These are phyloP conservation scores for Phialophora chinensis DNA, from an alignment of 2,329 filamentous ascomycete genomes.

Conservation along the genomic window DNA sequence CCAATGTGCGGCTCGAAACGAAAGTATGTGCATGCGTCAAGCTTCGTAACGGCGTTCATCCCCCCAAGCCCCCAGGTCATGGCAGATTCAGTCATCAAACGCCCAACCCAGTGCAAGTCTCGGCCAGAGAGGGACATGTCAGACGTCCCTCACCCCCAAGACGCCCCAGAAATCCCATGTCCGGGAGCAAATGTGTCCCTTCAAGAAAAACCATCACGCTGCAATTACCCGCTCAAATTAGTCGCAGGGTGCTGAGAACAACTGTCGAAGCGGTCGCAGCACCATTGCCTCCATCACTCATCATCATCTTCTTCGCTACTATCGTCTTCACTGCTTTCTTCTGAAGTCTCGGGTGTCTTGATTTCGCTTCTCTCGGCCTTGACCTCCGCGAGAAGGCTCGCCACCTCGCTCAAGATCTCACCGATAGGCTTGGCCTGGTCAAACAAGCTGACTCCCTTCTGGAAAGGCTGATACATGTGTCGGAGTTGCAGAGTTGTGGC, in stretches of 20 bases:
- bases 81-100: constrained; percentile 1
- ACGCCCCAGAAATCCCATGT: not conserved
- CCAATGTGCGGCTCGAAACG: constrained; percentile 1
- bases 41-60: constrained; percentile 14
- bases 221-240: not conserved
- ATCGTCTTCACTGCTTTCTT: constrained; percentile 16
- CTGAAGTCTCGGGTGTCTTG: constrained; percentile 25
- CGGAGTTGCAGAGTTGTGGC: constrained; percentile 79
- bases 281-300: constrained; percentile 19
- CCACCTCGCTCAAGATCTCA: constrained; percentile 61
- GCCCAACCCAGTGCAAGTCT: not conserved
- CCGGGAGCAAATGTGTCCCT: not conserved
- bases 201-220: not conserved
- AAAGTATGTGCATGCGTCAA: constrained; percentile 12
- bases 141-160: not conserved
- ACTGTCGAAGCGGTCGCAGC: not conserved
- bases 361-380: constrained; percentile 16
- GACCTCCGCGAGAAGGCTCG: constrained; percentile 24
- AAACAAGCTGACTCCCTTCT: constrained; percentile 65
- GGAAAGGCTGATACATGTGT: constrained; percentile 75
- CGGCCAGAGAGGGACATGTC: not conserved
- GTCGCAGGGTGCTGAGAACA: not conserved
- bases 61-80: not conserved
- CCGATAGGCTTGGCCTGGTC: constrained; percentile 79
- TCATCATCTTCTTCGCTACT: not conserved